Base-by-base conservation (phyloP, 495 filamentous ascomycete species). In the Bacidia rubella region DNA sequence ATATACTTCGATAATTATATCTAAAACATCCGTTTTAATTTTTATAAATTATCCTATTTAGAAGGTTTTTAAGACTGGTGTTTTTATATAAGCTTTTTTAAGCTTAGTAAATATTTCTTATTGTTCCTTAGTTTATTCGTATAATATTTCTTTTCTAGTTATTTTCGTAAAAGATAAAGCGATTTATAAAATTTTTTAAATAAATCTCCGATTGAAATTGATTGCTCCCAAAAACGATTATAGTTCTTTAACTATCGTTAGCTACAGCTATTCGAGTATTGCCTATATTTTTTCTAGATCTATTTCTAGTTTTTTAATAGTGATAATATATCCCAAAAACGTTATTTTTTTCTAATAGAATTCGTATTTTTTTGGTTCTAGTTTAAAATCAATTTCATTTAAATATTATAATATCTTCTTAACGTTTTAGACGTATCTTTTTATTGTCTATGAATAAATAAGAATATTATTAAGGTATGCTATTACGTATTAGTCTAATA, bases 261-360 rank as follows among this genome's bases (percentile, higher is more conserved):
- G 45, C 51, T 22, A 19, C n/a, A 25, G 25, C 26, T 26, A 59
- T n/a, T 61, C n/a, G 17, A 42, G 65, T 68, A 38, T 55, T 41
- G 47, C 38, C 35, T 56, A 48, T 7, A 62, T 52, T 38, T 66
- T 67, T 11, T 58, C 24, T 12, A 53, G 58, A 44, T 66, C 59
- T 45, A 69, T 67, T 21, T 50, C 35, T 10, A 70, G 57, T 2
- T 57, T 53, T 1, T 62, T 40, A 15, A 39, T 58, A n/a, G 15
- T 46, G 15, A 70, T 52, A 43, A 63, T 60, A 54, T 61, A 63
- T 42, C 60, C 48, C 43, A 70, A 54, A 41, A 66, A 68, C 1
- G 51, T 47, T 23, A 66, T 54, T 54, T 63, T 53, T 32, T 48
- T 56, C 19, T 49, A 51, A 60, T 58, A 55, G 48, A 70, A 70